Percentiles rank a stretch among this genome's conserved stretches.
Evolutionary conservation across 176 grass and related monocot species (phyloP).

Genomic region (Carex littledalei): DNA sequence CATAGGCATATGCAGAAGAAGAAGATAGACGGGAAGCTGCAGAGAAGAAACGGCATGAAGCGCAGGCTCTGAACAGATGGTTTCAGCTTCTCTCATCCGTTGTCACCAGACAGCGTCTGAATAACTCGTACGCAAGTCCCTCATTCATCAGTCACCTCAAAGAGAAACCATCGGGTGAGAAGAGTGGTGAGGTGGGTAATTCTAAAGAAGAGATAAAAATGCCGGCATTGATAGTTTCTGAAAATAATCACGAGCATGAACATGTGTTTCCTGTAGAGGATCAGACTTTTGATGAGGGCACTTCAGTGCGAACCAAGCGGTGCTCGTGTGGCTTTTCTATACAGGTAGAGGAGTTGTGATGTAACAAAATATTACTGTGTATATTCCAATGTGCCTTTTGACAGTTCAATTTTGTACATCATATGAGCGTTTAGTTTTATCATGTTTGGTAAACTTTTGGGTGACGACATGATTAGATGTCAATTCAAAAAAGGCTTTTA

Average conservation of each 20-base stretch:
- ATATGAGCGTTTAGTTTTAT: background rate
- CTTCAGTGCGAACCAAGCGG: constrained; percentile 45
- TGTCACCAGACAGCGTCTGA: constrained; percentile 60
- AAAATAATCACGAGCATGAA: constrained; percentile 38
- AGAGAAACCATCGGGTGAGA: background rate
- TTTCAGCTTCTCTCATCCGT: constrained; percentile 85
- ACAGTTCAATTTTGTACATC: background rate
- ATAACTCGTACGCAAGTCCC: constrained; percentile 50
- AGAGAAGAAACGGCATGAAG: constrained; percentile 56
- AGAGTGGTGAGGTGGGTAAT: background rate
- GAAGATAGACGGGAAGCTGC: constrained; percentile 48
- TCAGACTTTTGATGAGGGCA: constrained; percentile 74
- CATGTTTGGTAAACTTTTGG: background rate
- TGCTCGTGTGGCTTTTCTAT: constrained; percentile 87
- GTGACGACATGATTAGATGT: background rate
- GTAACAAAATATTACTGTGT: background rate
- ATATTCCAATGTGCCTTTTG: background rate
- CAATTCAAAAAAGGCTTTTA: background rate
- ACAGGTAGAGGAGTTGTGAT: constrained; percentile 82
- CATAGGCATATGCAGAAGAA: constrained; percentile 68
- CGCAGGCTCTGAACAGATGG: constrained; percentile 77
- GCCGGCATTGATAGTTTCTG: background rate
- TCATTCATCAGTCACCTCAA: constrained; percentile 4
- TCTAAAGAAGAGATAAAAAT: constrained; percentile 7
- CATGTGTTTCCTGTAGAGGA: constrained; percentile 63